Percentiles rank a stretch among this genome's conserved stretches.
Evolutionary conservation across 2,329 filamentous ascomycete genomes (phyloP).

Genomic region (Periglandula ipomoeae): DNA sequence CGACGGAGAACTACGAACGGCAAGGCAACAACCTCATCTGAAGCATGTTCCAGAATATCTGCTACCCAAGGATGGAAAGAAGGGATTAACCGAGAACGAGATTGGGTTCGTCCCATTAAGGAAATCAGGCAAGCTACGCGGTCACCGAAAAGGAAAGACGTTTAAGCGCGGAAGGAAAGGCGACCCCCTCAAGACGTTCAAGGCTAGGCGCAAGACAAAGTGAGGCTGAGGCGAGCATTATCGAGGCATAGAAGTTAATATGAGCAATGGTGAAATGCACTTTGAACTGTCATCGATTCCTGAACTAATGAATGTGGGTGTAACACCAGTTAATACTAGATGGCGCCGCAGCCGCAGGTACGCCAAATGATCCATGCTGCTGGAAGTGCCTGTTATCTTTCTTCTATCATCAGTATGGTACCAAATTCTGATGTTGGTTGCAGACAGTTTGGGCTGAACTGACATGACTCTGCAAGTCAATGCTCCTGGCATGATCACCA

Average conservation of each 20-base stretch:
- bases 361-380: too few relatives aligned
- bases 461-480: too few relatives aligned
- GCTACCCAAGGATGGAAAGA: slow-evolving; percentile 67
- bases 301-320: too few relatives aligned
- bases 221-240: slow-evolving; percentile 7
- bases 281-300: too few relatives aligned
- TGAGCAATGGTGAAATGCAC: too few relatives aligned
- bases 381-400: too few relatives aligned
- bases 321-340: too few relatives aligned
- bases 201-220: slow-evolving; percentile 44
- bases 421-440: too few relatives aligned
- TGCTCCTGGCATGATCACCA: too few relatives aligned
- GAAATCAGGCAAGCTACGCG: slow-evolving; percentile 42
- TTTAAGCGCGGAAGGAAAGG: slow-evolving; percentile 43
- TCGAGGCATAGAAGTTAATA: background rate
- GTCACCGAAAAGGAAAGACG: slow-evolving; percentile 32
- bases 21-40: slow-evolving; percentile 77
- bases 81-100: slow-evolving; percentile 55
- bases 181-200: slow-evolving; percentile 87
- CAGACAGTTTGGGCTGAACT: too few relatives aligned
- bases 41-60: slow-evolving; percentile 94
- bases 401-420: too few relatives aligned
- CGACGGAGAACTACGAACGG: slow-evolving; percentile 77
- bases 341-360: too few relatives aligned
- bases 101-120: slow-evolving; percentile 68